Conservation (phyloP, 495 filamentous ascomycete genomes). For the Penicillium cinerascens region DNA sequence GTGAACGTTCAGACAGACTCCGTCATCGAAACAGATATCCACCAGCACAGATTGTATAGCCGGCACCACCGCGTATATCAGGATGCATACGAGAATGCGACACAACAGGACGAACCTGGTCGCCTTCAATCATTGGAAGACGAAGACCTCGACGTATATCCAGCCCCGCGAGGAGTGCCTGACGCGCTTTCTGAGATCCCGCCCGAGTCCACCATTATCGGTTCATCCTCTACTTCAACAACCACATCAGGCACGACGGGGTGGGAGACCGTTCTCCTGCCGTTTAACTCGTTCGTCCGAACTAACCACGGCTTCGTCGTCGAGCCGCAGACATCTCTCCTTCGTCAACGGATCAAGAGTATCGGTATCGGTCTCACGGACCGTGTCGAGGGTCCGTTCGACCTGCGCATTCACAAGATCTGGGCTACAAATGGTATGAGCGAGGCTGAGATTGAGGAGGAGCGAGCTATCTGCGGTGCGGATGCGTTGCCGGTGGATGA, state of each 20-base stretch:
- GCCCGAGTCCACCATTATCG: constrained; percentile 38
- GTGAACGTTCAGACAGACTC: constrained; percentile 95
- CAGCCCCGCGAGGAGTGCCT: constrained; percentile 27
- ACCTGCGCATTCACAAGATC: constrained; percentile 76
- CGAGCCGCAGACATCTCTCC: constrained; percentile 84
- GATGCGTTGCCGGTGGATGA: constrained; percentile 44
- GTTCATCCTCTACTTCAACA: constrained; percentile 25
- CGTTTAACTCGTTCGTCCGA: constrained; percentile 87
- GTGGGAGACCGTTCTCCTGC: constrained; percentile 91
- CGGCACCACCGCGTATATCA: constrained; percentile 50
- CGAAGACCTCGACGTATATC: constrained; percentile 18
- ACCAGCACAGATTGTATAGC: constrained; percentile 88
- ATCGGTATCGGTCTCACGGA: constrained; percentile 88
- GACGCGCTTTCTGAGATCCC: constrained; percentile 39
- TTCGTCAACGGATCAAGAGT: constrained; percentile 77
- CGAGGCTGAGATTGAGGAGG: constrained; percentile 38
- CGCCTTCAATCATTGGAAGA: not conserved
- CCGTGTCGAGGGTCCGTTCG: constrained; percentile 79
- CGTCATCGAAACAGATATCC: constrained; percentile 86
- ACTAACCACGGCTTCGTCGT: constrained; percentile 88
- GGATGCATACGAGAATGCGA: constrained; percentile 8
- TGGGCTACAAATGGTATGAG: constrained; percentile 63
- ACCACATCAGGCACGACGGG: constrained; percentile 57
- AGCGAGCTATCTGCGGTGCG: constrained; percentile 40
- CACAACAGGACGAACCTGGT: not conserved